These are phyloP conservation scores for Colletotrichum spaethianum DNA, from an alignment of 2,329 filamentous ascomycete species.

Conservation along the genomic window DNA sequence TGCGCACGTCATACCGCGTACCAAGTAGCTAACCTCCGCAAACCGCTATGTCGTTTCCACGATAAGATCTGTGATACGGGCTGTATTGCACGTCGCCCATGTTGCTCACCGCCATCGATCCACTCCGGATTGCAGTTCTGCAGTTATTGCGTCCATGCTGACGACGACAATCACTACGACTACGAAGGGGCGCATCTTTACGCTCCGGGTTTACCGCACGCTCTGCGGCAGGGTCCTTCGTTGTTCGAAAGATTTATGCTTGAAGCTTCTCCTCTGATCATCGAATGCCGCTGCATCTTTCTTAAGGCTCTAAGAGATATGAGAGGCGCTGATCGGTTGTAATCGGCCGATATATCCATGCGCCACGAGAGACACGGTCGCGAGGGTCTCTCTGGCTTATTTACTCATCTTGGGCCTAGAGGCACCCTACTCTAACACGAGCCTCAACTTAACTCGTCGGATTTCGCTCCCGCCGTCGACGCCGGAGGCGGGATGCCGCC, in stretches of 20 bases:
- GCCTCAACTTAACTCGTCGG: conserved; percentile 21
- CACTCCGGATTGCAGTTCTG: background rate
- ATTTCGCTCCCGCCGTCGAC: conserved; percentile 9
- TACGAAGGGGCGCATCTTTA: background rate
- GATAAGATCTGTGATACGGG: background rate
- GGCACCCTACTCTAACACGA: conserved; percentile 27
- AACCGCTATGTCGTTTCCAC: background rate
- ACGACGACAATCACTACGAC: conserved; percentile 12
- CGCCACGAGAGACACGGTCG: conserved; percentile 17
- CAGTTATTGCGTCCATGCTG: background rate
- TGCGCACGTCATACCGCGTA: conserved; percentile 17
- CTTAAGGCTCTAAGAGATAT: conserved; percentile 12
- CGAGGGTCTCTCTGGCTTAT: conserved; percentile 25
- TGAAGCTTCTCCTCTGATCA: background rate
- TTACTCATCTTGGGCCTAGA: conserved; percentile 19
- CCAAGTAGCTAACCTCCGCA: background rate
- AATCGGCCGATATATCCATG: conserved; percentile 22
- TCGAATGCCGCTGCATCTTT: conserved; percentile 18
- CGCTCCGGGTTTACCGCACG: background rate
- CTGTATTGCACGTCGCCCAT: background rate
- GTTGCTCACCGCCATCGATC: background rate
- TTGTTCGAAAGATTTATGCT: conserved; percentile 26
- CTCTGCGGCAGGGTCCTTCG: conserved; percentile 24
- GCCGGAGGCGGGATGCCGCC: conserved; percentile 10
- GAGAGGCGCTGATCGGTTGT: conserved; percentile 24